Conservation (phyloP, 2,329 filamentous ascomycete genomes). For the Pseudodiploospora longispora region DNA sequence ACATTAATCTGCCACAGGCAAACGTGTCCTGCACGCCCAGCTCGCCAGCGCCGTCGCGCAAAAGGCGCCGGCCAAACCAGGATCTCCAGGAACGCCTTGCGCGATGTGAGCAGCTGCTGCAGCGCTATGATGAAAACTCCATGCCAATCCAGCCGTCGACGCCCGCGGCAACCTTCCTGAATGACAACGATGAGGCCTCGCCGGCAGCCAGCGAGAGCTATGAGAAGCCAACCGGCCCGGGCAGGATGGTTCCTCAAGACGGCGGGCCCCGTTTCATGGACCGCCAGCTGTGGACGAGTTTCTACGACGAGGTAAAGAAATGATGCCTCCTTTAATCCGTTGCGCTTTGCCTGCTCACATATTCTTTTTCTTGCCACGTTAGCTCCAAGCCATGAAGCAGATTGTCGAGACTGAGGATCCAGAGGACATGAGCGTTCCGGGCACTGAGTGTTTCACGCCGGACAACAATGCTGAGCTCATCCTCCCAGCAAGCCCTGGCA, state of each 20-base stretch:
- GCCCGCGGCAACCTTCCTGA: constrained; percentile 12
- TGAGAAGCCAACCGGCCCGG: constrained; percentile 35
- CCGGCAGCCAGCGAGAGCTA: constrained; percentile 19
- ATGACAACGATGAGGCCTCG: constrained; percentile 18
- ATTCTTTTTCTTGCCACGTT: constrained; percentile 5
- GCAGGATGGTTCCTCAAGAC: constrained; percentile 47
- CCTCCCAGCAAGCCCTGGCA: constrained; percentile 32
- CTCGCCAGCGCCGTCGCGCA: constrained; percentile 51
- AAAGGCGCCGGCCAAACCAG: constrained; percentile 51
- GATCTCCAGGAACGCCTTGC: constrained; percentile 54
- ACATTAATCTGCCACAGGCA: constrained; percentile 31
- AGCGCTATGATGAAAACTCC: constrained; percentile 42
- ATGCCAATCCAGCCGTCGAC: constrained; percentile 12
- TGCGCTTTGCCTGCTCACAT: constrained; percentile 10
- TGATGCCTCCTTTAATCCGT: not conserved
- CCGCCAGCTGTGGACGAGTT: constrained; percentile 43
- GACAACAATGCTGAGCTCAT: constrained; percentile 46
- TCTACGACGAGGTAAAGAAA: constrained; percentile 47
- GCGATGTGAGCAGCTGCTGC: constrained; percentile 49
- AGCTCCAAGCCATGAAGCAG: constrained; percentile 52
- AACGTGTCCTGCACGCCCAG: constrained; percentile 53
- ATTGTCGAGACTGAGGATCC: constrained; percentile 44
- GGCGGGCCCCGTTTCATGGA: constrained; percentile 50
- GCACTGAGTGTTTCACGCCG: constrained; percentile 41
- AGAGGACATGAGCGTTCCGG: constrained; percentile 40